Conservation (phyloP, 805 yeast species). For the Tetrapisispora phaffii region DNA sequence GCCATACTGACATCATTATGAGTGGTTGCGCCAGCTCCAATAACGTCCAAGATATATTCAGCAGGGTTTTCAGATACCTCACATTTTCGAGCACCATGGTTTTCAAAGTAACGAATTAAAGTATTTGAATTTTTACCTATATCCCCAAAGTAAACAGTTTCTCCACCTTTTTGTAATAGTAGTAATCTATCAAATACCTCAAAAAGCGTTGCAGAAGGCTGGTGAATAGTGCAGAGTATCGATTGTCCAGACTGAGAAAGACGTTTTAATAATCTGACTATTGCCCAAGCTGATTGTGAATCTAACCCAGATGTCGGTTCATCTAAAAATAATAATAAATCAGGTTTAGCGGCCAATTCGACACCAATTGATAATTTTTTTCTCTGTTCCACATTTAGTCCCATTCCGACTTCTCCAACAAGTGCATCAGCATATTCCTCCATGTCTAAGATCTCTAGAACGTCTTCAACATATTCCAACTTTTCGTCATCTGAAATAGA, state of each 20-base stretch:
- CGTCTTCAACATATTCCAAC: constrained; percentile 52
- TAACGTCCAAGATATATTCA: constrained; percentile 55
- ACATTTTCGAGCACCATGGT: constrained; percentile 57
- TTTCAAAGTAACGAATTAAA: constrained; percentile 52
- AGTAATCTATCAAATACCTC: constrained; percentile 52
- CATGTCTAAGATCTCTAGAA: constrained; percentile 59
- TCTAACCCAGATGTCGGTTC: constrained; percentile 63
- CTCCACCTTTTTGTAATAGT: constrained; percentile 57
- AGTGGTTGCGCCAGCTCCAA: constrained; percentile 71
- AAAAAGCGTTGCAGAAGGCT: constrained; percentile 55
- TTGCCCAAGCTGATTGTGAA: constrained; percentile 50
- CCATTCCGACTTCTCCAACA: constrained; percentile 60
- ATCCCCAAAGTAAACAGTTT: constrained; percentile 63
- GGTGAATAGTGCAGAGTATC: constrained; percentile 61
- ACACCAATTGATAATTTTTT: constrained; percentile 54
- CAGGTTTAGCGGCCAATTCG: constrained; percentile 53
- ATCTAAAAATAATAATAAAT: constrained; percentile 46
- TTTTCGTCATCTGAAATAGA: constrained; percentile 42
- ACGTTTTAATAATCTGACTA: constrained; percentile 46
- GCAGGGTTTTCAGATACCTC: constrained; percentile 50
- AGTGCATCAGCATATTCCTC: constrained; percentile 53
- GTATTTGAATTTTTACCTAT: constrained; percentile 46
- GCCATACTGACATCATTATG: constrained; percentile 43
- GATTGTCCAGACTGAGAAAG: constrained; percentile 56
- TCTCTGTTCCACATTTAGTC: constrained; percentile 50